Evolutionary conservation across 1,284 basidiomycete species (phyloP).

Genomic region (Tilletia setariae): DNA sequence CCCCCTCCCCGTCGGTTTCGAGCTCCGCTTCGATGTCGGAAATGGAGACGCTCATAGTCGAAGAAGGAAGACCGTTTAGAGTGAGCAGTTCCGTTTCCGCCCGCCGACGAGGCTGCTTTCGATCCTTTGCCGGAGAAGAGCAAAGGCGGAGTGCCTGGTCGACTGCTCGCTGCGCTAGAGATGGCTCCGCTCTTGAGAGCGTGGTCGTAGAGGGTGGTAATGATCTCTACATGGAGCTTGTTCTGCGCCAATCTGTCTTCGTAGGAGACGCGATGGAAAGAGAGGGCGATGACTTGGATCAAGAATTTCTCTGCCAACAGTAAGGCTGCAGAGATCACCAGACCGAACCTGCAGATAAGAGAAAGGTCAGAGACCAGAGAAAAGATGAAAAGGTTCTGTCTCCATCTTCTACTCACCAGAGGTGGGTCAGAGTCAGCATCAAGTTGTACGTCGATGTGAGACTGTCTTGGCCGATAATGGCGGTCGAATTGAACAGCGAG

Average conservation of each 20-base stretch:
- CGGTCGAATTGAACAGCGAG: constrained; percentile 28
- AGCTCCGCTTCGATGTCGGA: not conserved
- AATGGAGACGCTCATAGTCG: constrained; percentile 52
- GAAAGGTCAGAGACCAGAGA: constrained; percentile 52
- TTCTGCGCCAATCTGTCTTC: constrained; percentile 80
- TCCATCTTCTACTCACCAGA: constrained; percentile 22
- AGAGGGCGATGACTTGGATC: constrained; percentile 67
- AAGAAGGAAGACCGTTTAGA: constrained; percentile 52
- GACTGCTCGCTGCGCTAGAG: not conserved
- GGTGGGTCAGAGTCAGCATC: constrained; percentile 35
- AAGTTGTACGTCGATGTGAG: constrained; percentile 54
- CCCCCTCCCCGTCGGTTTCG: constrained; percentile 3
- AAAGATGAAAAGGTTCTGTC: constrained; percentile 55
- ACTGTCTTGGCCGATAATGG: constrained; percentile 21
- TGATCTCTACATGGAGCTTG: constrained; percentile 71
- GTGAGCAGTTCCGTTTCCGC: not conserved
- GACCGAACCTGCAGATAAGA: constrained; percentile 64
- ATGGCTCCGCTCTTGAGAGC: not conserved
- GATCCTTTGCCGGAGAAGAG: not conserved
- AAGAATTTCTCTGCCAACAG: constrained; percentile 78
- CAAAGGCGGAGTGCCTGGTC: not conserved
- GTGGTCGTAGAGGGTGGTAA: constrained; percentile 75
- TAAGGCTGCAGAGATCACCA: constrained; percentile 70
- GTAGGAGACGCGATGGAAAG: constrained; percentile 84
- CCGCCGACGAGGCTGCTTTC: not conserved